Base-by-base conservation (phyloP, 1,284 basidiomycete genomes). In the Ustilago xerochloae region DNA sequence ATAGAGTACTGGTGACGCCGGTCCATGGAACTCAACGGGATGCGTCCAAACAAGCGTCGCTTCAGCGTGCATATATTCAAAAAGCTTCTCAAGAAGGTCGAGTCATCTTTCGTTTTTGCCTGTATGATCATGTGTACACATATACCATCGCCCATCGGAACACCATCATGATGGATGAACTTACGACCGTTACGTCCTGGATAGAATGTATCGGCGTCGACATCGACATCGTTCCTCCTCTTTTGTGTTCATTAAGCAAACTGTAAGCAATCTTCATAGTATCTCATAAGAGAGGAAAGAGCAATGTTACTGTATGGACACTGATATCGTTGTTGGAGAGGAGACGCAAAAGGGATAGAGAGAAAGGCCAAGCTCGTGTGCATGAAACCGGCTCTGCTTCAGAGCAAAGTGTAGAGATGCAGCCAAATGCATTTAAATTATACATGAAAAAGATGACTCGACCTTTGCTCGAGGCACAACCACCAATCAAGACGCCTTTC, bases 11-110 rank as follows among this genome's bases (percentile, higher is more conserved):
- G 8, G 38, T 9, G 18, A 41, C 38, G 20, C 38, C n/a, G 38
- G n/a, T 41, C 38, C 38, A 22, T 22, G 38, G n/a, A 41, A 20
- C 18, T n/a, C n/a, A n/a, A n/a, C n/a, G n/a, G n/a, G n/a, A n/a
- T n/a, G n/a, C n/a, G n/a, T n/a, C n/a, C n/a, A n/a, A n/a, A 38
- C 32, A 33, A 9, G 16, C 35, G 35, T 38, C 35, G 35, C 18
- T 22, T 41, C 24, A 20, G 38, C 38, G 38, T 41, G 20, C 38
- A 8, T 41, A 20, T 43, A 12, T 10, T 12, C 6, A 20, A 24
- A 50, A 36, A 33, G 26, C 43, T 56, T 48, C 45, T 51, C 12
- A 33, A 47, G 43, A 56, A 56, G 54, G 54, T 56, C 54, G 54
- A 56, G 54, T 48, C 54, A 56, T 48, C 20, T 10, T 22, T 22